Evolutionary conservation across 345 rosid genomes (phyloP), one percentile per base, ranked within the genome.

Genomic region (Eucalyptus paniculata): DNA sequence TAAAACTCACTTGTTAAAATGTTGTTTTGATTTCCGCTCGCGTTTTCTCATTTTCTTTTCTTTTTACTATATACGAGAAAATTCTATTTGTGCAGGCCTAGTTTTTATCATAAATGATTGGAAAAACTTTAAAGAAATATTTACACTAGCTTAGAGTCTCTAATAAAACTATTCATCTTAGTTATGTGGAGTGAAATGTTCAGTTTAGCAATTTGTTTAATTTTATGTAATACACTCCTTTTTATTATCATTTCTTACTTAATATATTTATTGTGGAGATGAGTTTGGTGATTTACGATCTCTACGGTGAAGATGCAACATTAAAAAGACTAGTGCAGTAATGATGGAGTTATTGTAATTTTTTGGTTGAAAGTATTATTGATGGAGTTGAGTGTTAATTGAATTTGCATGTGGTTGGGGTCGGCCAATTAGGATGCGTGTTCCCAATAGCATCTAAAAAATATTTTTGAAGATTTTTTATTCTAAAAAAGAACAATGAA

Each of bases 1-100:
- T 28, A 60, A 60, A 60, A 60, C 32, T 30, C 67, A 60, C 15
- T 60, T 28, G 15, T 26, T 28, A 6, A 26, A 60, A 60, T 12
- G 14, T 60, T 60, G n/a, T 60, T 60, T 60, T 28, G 1, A 0
- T 60, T 28, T 60, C 67, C 1, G 8, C 67, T 60, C 0, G 32
- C 14, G 8, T 60, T 24, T 56, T 12, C 67, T 60, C 32, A 62
- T 62, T 62, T 30, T 62, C 19, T 62, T 62, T 62, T 62, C 72
- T 30, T 62, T 62, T 60, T 60, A 60, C 32, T 14, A 15, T 62
- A 13, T 62, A 62, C 3, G 3, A 28, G 72, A 62, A 62, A 62
- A 8, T 30, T 62, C 34, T 28, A 30, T 62, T 13, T 62, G 34
- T 30, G 72, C 32, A 24, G 30, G 62, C 2, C 6, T 26, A 24